Percentiles rank a stretch among this genome's conserved stretches.
Conservation (phyloP, 1,284 basidiomycete species). For the Ganoderma sinense region DNA sequence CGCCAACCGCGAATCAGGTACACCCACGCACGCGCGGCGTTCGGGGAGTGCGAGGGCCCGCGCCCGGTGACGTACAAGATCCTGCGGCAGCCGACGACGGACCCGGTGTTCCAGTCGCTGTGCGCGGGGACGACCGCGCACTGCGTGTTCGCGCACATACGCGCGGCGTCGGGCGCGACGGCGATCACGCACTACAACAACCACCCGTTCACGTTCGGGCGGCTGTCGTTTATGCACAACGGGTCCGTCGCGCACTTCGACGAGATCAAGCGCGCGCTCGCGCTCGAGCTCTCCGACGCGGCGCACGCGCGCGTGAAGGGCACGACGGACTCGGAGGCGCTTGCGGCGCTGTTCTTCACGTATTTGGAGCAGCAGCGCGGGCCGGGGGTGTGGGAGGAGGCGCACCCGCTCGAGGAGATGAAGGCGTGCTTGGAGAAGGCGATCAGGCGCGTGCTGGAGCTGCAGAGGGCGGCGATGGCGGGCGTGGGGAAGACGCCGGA, state of each 20-base stretch:
- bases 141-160: slow-evolving; percentile 46
- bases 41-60: slow-evolving; percentile 39
- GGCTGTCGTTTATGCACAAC: slow-evolving; percentile 49
- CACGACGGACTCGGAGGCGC: slow-evolving; percentile 48
- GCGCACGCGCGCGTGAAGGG: slow-evolving; percentile 42
- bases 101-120: slow-evolving; percentile 43
- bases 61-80: slow-evolving; percentile 44
- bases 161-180: slow-evolving; percentile 40
- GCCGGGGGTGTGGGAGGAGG: slow-evolving; percentile 35
- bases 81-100: slow-evolving; percentile 43
- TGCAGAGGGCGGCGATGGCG: slow-evolving; percentile 34
- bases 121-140: slow-evolving; percentile 41
- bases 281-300: slow-evolving; percentile 34
- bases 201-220: slow-evolving; percentile 49
- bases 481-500: slow-evolving; percentile 23
- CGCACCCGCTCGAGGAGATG: slow-evolving; percentile 42
- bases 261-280: slow-evolving; percentile 35
- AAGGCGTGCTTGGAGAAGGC: slow-evolving; percentile 40
- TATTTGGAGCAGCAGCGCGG: slow-evolving; percentile 40
- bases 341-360: slow-evolving; percentile 47
- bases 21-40: slow-evolving; percentile 36
- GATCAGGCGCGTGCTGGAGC: slow-evolving; percentile 35
- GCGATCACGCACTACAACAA: slow-evolving; percentile 44
- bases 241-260: slow-evolving; percentile 43
- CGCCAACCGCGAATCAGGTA: slow-evolving; percentile 35